A percentile compares a stretch with the other conserved stretches of the same genome.
These are phyloP conservation scores for Saccharomyces hybrid DNA, from an alignment of 1,139 yeast species.

Conservation along the genomic window DNA sequence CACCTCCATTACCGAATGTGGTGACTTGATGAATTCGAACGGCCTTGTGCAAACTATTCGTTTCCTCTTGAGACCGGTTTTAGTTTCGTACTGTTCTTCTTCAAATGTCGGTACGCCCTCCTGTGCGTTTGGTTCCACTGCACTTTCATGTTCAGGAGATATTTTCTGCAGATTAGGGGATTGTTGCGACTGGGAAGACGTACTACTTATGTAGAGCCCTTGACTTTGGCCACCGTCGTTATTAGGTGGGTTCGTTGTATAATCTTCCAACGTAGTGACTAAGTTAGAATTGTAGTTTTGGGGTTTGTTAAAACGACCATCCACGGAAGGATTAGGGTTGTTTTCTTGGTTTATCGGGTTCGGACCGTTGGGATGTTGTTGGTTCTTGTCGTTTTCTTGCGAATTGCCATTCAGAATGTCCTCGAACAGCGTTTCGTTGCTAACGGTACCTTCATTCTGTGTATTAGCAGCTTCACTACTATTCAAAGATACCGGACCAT, in stretches of 20 bases:
- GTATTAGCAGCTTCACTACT: background rate
- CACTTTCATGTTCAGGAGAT: background rate
- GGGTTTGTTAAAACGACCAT: background rate
- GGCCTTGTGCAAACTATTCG: conserved; percentile 28
- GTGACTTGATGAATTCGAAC: conserved; percentile 35
- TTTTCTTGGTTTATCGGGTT: background rate
- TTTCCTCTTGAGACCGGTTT: conserved; percentile 18
- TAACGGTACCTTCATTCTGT: background rate
- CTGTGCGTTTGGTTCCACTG: background rate
- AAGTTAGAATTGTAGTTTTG: background rate
- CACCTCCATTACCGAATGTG: conserved; percentile 34
- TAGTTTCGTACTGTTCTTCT: conserved; percentile 2
- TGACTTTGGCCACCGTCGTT: conserved; percentile 3
- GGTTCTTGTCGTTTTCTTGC: background rate
- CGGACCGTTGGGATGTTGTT: background rate
- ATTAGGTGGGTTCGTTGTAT: conserved; percentile 3
- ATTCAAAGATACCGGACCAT: background rate
- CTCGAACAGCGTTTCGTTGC: background rate
- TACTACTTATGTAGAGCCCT: background rate
- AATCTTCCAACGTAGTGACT: background rate
- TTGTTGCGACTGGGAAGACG: background rate
- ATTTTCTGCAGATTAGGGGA: background rate
- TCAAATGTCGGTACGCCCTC: background rate
- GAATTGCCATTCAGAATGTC: background rate
- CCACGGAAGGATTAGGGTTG: background rate